Conservation (phyloP, 768 basidiomycete genomes). For the Mrakia blollopis region DNA sequence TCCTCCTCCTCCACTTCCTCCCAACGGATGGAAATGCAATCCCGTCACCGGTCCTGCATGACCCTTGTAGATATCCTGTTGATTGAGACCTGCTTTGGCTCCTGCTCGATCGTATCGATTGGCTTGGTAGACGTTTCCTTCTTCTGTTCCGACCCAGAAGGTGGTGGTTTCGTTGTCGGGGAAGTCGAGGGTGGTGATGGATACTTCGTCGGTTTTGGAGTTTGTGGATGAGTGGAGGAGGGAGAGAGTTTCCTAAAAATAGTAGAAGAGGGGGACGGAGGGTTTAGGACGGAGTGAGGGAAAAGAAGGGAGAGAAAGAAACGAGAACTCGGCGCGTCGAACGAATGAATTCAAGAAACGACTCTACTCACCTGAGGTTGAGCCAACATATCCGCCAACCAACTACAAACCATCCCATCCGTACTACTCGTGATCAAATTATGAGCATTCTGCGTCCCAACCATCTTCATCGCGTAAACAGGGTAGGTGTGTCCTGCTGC, state of each 20-base stretch:
- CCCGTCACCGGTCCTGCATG: slow-evolving; percentile 93
- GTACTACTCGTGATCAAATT: slow-evolving; percentile 95
- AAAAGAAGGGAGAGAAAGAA: background rate
- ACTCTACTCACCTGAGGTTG: slow-evolving; percentile 73
- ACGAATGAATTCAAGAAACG: too few relatives aligned
- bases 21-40: slow-evolving; percentile 85
- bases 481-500: slow-evolving; percentile 97
- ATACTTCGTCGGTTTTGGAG: slow-evolving; percentile 94
- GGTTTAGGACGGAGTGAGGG: too few relatives aligned
- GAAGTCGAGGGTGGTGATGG: slow-evolving; percentile 88
- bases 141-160: slow-evolving; percentile 97
- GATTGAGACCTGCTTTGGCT: slow-evolving; percentile 90
- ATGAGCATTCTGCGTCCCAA: slow-evolving; percentile 97
- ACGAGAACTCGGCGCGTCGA: background rate
- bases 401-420: slow-evolving; percentile 93
- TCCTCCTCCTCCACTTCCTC: too few relatives aligned
- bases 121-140: slow-evolving; percentile 93
- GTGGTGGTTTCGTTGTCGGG: slow-evolving; percentile 94
- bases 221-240: slow-evolving; percentile 74
- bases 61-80: slow-evolving; percentile 84
- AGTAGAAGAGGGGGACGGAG: too few relatives aligned
- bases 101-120: slow-evolving; percentile 96
- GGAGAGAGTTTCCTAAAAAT: slow-evolving; percentile 81
- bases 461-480: slow-evolving; percentile 96
- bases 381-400: slow-evolving; percentile 97